phyloP scores from a whole-genome alignment of 2,329 filamentous ascomycete genomes.

The Hypoxylon sp. region DNA sequence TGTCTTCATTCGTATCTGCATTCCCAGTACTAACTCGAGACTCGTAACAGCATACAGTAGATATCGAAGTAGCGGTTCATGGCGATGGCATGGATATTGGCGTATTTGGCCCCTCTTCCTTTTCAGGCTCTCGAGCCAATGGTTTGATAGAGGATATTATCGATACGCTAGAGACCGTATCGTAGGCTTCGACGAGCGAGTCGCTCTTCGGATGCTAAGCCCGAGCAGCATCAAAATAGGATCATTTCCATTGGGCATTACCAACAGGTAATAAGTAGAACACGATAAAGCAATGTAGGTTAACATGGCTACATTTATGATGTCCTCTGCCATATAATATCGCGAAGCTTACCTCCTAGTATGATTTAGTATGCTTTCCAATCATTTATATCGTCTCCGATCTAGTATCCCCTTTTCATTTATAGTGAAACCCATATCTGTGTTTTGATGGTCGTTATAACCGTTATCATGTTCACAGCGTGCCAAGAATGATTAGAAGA shows the following conservation, averaged over 20 bases:
- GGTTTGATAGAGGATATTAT: slow-evolving; percentile 43
- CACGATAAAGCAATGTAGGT: neutral
- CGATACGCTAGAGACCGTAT: slow-evolving; percentile 36
- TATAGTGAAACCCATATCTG: no score
- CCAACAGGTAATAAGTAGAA: neutral
- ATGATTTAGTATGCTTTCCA: no score
- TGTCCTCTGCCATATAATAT: no score
- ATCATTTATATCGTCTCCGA: no score
- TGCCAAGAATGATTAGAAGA: no score
- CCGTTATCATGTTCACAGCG: no score
- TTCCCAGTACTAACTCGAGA: slow-evolving; percentile 16
- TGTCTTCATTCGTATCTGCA: neutral
- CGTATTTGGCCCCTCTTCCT: slow-evolving; percentile 47
- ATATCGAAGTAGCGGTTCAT: slow-evolving; percentile 50
- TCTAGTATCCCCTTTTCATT: no score
- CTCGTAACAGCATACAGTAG: slow-evolving; percentile 48
- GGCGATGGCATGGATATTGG: slow-evolving; percentile 51
- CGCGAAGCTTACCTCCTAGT: no score
- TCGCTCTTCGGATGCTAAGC: neutral
- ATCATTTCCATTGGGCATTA: neutral
- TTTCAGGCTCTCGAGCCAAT: slow-evolving; percentile 40
- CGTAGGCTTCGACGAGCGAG: slow-evolving; percentile 4
- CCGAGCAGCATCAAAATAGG: neutral
- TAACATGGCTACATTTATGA: no score
- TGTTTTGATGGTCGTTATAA: no score